Evolutionary conservation across 257 asterid genomes (phyloP).

Genomic region (Cinchona pubescens): DNA sequence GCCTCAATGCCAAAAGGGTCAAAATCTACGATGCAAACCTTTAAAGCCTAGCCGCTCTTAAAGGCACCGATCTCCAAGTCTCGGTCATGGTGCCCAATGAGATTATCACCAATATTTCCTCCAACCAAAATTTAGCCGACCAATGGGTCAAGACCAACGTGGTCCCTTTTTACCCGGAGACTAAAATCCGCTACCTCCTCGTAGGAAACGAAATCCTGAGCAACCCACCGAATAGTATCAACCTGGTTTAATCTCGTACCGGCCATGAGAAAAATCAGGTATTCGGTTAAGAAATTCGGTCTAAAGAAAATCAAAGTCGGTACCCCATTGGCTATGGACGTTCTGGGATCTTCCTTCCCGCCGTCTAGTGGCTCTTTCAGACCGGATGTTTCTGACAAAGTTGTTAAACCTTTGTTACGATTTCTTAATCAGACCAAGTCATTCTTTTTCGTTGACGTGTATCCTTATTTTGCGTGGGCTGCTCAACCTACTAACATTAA

Average conservation of each 20-base stretch:
- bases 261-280: constrained; percentile 67
- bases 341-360: constrained; percentile 69
- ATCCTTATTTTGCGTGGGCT: constrained; percentile 80
- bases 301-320: constrained; percentile 64
- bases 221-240: constrained; percentile 53
- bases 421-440: constrained; percentile 70
- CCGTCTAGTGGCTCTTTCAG: constrained; percentile 80
- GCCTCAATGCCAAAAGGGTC: constrained; percentile 60
- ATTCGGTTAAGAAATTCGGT: constrained; percentile 51
- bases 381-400: constrained; percentile 46
- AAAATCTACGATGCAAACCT: constrained; percentile 78
- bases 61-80: constrained; percentile 57
- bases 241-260: constrained; percentile 92
- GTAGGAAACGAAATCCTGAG: constrained; percentile 88
- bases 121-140: constrained; percentile 63
- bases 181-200: constrained; percentile 81
- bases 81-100: constrained; percentile 84
- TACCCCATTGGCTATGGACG: constrained; percentile 82
- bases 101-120: constrained; percentile 58
- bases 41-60: constrained; percentile 57
- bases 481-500: constrained; percentile 48
- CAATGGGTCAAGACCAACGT: constrained; percentile 69
- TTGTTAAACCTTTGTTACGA: constrained; percentile 56
- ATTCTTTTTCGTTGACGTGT: constrained; percentile 74
- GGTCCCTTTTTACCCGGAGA: constrained; percentile 59